Evolutionary conservation across 2,329 filamentous ascomycete genomes (phyloP), one percentile per base, ranked within the genome.

Genomic region (Microcera coccophila): DNA sequence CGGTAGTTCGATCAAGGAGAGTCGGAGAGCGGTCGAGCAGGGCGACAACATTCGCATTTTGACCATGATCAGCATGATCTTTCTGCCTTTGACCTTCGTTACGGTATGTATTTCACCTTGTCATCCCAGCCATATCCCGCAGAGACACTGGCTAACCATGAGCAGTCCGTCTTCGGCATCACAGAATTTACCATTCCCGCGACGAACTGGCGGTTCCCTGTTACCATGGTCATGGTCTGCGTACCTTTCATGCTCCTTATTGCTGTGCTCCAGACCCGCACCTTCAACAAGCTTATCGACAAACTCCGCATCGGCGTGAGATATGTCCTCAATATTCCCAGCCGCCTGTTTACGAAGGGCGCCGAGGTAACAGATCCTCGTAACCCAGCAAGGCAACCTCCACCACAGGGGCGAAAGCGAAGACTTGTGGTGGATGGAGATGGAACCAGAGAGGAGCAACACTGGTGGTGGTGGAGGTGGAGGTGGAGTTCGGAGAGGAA

Each of bases 201-300:
- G 7, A 50, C 62, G 2, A 70, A 75, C 57, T 73, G 69, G 65
- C 61, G 63, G 10, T 75, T 76, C 46, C 59, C 67, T 15, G 57
- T 72, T 12, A 84, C 77, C 59, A 90, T 89, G 53, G 84, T 82
- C 5, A 81, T 79, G 62, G 82, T 75, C 33, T 76, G 72, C 57
- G 64, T 75, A 2, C 73, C 72, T 17, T 76, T 76, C 50, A 71
- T 75, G 54, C 48, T 73, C 18, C 59, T 74, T 17, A 66, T 75
- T 42, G 64, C 71, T 26, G 61, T 73, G 21, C 58, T 75, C 24
- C 72, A 75, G 41, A 71, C 67, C 5, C 62, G 65, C 19, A 60
- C 61, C 16, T 70, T 68, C 34, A 59, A 64, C 44, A 35, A 53
- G 3, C 39, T 63, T 17, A 24, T 60, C 18, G 48, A 53, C 39